A percentile compares a stretch with the other conserved stretches of the same genome.
These are phyloP conservation scores for Talaromyces funiculosus DNA, from an alignment of 2,329 filamentous ascomycete species.

Conservation along the genomic window DNA sequence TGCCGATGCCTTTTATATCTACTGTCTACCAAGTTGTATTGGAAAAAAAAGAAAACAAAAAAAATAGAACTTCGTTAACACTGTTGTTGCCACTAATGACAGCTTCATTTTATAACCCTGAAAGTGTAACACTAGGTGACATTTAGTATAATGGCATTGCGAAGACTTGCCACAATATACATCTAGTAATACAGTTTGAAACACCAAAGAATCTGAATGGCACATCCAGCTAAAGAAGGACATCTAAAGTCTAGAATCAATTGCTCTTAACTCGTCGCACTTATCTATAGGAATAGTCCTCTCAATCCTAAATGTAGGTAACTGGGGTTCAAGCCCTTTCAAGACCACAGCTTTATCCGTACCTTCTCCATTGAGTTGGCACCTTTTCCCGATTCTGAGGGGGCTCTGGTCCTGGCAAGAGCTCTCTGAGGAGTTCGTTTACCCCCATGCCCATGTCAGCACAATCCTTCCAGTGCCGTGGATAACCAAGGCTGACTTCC, in stretches of 20 bases:
- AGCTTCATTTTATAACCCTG: too few species aligned
- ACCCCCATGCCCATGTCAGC: constrained; percentile 9
- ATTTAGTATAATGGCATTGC: too few species aligned
- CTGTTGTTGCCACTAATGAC: too few species aligned
- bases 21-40: too few species aligned
- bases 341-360: background rate
- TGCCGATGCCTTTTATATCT: too few species aligned
- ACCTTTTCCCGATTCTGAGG: background rate
- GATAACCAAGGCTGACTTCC: constrained; percentile 14
- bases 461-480: constrained; percentile 13
- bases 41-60: too few species aligned
- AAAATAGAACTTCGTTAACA: too few species aligned
- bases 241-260: background rate
- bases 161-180: too few species aligned
- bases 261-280: background rate
- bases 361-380: constrained; percentile 11
- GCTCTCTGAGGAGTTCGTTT: constrained; percentile 11
- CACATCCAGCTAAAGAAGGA: background rate
- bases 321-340: background rate
- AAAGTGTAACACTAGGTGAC: too few species aligned
- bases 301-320: background rate
- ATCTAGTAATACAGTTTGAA: too few species aligned
- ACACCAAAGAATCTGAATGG: background rate
- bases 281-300: background rate
- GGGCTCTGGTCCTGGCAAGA: constrained; percentile 8